Base-by-base conservation (phyloP, 1,284 basidiomycete genomes). In the Tylopilus orsonianus region DNA sequence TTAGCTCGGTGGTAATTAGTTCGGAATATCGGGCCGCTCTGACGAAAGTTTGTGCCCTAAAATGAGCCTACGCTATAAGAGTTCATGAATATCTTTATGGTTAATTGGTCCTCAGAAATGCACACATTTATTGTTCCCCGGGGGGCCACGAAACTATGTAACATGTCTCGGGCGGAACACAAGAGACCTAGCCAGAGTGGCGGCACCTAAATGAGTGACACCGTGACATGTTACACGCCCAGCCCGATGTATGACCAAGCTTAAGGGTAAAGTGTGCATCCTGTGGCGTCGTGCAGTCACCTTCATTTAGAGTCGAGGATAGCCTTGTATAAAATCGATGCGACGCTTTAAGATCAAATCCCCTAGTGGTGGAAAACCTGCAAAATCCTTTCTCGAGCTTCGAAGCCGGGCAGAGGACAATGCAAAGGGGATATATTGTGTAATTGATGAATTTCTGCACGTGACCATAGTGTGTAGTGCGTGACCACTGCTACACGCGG, bases 1-100 rank as follows among this genome's bases (percentile, higher is more conserved):
- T 41, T 47, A 87, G 85, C 66, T 85, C 50, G 75, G 77, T 50
- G 86, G 87, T 8, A 71, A 71, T 47, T 88, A 87, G 87, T 90
- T 78, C 64, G 87, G 87, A 32, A 67, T 73, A 1, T 71, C 69
- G 14, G 85, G 12, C 57, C 75, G 16, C 57, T 67, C 46, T 72
- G 79, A 50, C 85, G 86, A 8, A 73, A 59, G 49, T 75, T 62
- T 56, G 40, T 36, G 26, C 33, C 46, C 16, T 59, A 34, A 56
- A 41, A 48, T 47, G 51, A 39, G 30, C 24, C 8, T 35, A 18
- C 16, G 32, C 29, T 16, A 8, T 32, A 8, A 4, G 26, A 16
- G n/a, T n/a, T n/a, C n/a, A n/a, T n/a, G n/a, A n/a, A n/a, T n/a
- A n/a, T 27, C 36, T 33, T 23, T 20, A 39, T 41, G n/a, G 33